A percentile compares a stretch with the other conserved stretches of the same genome.
Conservation (phyloP, 1,284 basidiomycete genomes). For the Schizophyllum amplum region DNA sequence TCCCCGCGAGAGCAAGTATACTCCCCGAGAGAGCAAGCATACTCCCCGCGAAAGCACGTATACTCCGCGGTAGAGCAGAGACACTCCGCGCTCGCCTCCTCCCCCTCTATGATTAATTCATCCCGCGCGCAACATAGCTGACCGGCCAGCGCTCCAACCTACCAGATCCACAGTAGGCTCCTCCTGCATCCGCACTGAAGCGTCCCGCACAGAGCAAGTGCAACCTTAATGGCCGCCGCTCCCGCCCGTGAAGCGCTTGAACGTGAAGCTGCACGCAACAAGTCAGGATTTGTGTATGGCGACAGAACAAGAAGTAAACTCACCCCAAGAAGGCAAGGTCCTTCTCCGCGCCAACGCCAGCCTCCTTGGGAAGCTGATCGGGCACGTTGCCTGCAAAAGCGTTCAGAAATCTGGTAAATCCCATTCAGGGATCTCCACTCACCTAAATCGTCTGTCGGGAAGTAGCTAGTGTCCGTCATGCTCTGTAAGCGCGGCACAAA, state of each 20-base stretch:
- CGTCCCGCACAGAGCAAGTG: too few species aligned
- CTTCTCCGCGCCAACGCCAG: slow-evolving; percentile 72
- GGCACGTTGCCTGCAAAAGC: slow-evolving; percentile 69
- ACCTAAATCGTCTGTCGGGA: slow-evolving; percentile 91
- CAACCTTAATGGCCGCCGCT: background rate
- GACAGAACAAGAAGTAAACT: slow-evolving; percentile 15
- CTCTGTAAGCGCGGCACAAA: slow-evolving; percentile 92
- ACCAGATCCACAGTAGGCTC: too few species aligned
- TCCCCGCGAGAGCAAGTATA: background rate
- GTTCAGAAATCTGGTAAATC: background rate
- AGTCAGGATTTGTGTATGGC: slow-evolving; percentile 2
- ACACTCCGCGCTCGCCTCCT: too few species aligned
- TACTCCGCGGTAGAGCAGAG: too few species aligned
- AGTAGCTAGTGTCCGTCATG: slow-evolving; percentile 93
- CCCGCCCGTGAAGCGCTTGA: slow-evolving; percentile 66
- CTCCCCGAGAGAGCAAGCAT: background rate
- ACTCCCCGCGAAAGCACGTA: background rate
- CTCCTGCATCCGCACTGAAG: too few species aligned
- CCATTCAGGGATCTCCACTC: background rate
- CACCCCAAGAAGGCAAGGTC: slow-evolving; percentile 91
- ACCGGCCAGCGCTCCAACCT: too few species aligned
- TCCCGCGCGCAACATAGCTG: too few species aligned
- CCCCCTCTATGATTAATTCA: too few species aligned
- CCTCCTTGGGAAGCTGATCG: slow-evolving; percentile 63
- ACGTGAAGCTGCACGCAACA: slow-evolving; percentile 54